Conservation (phyloP, 106 monocot species). For the Triglochin maritima region DNA sequence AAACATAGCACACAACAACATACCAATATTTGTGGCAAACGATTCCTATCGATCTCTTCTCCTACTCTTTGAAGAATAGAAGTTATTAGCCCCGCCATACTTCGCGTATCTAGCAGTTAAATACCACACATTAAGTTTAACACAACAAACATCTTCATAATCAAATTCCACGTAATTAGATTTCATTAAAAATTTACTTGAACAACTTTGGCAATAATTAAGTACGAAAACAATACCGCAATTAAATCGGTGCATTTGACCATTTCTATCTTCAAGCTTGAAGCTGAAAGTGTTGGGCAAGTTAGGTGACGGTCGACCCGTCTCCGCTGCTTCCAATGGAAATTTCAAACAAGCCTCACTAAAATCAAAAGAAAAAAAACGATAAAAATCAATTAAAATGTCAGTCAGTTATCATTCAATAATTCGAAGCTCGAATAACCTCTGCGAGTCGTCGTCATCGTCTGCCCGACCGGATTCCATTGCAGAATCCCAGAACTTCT, state of each 20-base stretch:
- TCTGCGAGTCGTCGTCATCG: conserved; percentile 58
- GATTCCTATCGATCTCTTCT: conserved; percentile 53
- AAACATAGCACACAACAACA: not conserved
- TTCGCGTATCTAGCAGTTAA: conserved; percentile 39
- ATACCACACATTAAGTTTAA: not conserved
- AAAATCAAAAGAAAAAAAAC: not conserved
- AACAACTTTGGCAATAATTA: not conserved
- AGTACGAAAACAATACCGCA: conserved; percentile 38
- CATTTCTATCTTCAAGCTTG: conserved; percentile 72
- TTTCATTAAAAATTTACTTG: not conserved
- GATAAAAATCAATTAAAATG: not conserved
- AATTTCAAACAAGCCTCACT: conserved; percentile 60
- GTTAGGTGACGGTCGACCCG: conserved; percentile 33
- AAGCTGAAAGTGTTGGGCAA: conserved; percentile 46
- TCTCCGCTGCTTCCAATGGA: conserved; percentile 44
- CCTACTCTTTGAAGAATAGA: conserved; percentile 74
- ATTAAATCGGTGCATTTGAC: conserved; percentile 78
- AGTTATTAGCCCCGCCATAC: conserved; percentile 59
- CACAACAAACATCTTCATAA: no score
- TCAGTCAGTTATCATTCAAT: not conserved
- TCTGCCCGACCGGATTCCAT: conserved; percentile 57
- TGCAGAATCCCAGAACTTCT: conserved; percentile 97
- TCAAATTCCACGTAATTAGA: no score
- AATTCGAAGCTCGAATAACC: conserved; percentile 12
- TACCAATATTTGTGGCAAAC: conserved; percentile 88